Conservation (phyloP, 1,139 yeast species). For the Magnusiomyces clavatus region DNA sequence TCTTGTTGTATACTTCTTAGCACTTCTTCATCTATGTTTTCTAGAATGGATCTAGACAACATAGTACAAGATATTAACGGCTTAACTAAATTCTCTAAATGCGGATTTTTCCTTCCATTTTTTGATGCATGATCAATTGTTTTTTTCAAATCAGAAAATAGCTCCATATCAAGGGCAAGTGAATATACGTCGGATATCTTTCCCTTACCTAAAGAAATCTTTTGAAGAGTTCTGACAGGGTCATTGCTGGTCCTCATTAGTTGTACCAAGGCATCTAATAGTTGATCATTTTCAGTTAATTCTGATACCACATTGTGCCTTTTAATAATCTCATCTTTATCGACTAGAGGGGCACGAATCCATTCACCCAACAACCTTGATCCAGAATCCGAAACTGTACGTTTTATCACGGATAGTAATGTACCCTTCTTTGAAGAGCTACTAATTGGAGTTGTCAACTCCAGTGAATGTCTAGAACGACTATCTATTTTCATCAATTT, state of each 20-base stretch:
- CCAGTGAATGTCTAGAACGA: constrained; percentile 75
- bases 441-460: constrained; percentile 37
- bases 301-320: constrained; percentile 59
- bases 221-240: constrained; percentile 47
- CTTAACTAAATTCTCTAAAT: constrained; percentile 15
- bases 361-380: constrained; percentile 69
- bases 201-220: constrained; percentile 39
- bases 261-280: constrained; percentile 32
- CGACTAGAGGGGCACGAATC: constrained; percentile 74
- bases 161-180: constrained; percentile 36
- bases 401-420: constrained; percentile 53
- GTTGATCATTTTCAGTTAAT: constrained; percentile 38
- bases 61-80: constrained; percentile 19
- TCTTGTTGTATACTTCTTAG: too few species aligned
- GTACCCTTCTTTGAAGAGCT: constrained; percentile 65
- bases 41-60: constrained; percentile 24
- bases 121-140: not conserved
- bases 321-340: constrained; percentile 43
- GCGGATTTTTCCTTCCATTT: not conserved
- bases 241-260: constrained; percentile 38
- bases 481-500: constrained; percentile 71
- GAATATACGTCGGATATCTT: constrained; percentile 40
- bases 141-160: constrained; percentile 14
- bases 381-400: constrained; percentile 78
- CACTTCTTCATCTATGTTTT: constrained; percentile 28